A percentile compares a stretch with the other conserved stretches of the same genome.
Evolutionary conservation across 1,284 basidiomycete species (phyloP).

Genomic region (Leucoagaricus sp.): DNA sequence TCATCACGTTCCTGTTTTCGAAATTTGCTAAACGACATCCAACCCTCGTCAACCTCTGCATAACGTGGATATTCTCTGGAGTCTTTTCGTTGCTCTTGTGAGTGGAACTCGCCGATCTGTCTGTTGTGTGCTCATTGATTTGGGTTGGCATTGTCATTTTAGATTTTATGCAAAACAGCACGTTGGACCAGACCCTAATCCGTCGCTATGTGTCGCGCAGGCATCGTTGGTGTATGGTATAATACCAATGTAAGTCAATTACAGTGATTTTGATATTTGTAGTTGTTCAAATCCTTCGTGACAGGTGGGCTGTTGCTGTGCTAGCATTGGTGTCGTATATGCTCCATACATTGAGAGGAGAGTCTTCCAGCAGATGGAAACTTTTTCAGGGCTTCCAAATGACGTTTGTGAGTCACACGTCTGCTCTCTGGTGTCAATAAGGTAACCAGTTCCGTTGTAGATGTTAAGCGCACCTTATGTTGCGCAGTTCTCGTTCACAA

Average conservation of each 20-base stretch:
- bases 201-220: constrained; percentile 45
- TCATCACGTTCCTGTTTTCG: constrained; percentile 37
- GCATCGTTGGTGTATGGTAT: constrained; percentile 44
- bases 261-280: too few relatives aligned
- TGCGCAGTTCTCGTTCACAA: constrained; percentile 24
- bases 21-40: constrained; percentile 34
- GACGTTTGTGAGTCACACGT: constrained; percentile 21
- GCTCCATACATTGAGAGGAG: constrained; percentile 24
- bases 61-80: constrained; percentile 46
- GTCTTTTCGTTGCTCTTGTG: constrained; percentile 44
- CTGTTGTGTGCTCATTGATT: neutral
- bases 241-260: constrained; percentile 42
- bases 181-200: constrained; percentile 39
- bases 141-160: neutral
- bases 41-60: constrained; percentile 41
- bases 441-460: constrained; percentile 19
- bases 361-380: constrained; percentile 18
- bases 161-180: constrained; percentile 41
- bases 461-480: constrained; percentile 39
- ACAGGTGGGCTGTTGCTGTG: constrained; percentile 40
- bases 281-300: neutral
- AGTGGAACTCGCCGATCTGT: too few relatives aligned
- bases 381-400: constrained; percentile 18
- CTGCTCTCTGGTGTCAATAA: neutral
- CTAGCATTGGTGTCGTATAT: constrained; percentile 39